These are phyloP conservation scores for Lichtheimia corymbifera DNA, from an alignment of 371 early-diverging fungal genomes.

Conservation along the genomic window DNA sequence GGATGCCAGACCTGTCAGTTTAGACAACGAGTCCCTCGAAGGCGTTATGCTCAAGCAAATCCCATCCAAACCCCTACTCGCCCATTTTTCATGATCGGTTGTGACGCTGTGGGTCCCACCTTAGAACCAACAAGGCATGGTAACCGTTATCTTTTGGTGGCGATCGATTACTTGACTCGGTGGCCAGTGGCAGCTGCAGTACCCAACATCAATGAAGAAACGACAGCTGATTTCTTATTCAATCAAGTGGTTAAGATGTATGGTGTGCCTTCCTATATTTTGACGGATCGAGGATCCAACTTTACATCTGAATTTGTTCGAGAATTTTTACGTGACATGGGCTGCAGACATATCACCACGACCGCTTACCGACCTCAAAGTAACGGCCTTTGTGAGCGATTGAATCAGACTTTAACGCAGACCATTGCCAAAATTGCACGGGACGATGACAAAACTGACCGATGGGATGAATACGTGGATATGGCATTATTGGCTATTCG, in stretches of 20 bases:
- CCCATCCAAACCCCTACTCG: constrained; percentile 7
- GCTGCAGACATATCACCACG: no score
- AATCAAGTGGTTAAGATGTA: no score
- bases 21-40: background rate
- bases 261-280: no score
- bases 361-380: no score
- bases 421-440: constrained; percentile 15
- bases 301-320: no score
- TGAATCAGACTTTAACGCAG: background rate
- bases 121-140: background rate
- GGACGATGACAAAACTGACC: background rate
- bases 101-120: constrained; percentile 27
- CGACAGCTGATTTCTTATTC: no score
- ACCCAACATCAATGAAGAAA: background rate
- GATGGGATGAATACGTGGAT: constrained; percentile 17
- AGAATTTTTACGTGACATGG: no score
- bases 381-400: background rate
- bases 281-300: no score
- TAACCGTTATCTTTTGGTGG: constrained; percentile 24
- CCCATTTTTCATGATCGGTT: constrained; percentile 21
- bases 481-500: constrained; percentile 15
- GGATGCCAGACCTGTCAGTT: constrained; percentile 14
- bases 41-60: background rate
- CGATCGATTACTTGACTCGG: constrained; percentile 21
- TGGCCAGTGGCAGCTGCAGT: constrained; percentile 27